Base-by-base conservation (phyloP, 2,329 filamentous ascomycete species). In the Ophiobolus disseminans region DNA sequence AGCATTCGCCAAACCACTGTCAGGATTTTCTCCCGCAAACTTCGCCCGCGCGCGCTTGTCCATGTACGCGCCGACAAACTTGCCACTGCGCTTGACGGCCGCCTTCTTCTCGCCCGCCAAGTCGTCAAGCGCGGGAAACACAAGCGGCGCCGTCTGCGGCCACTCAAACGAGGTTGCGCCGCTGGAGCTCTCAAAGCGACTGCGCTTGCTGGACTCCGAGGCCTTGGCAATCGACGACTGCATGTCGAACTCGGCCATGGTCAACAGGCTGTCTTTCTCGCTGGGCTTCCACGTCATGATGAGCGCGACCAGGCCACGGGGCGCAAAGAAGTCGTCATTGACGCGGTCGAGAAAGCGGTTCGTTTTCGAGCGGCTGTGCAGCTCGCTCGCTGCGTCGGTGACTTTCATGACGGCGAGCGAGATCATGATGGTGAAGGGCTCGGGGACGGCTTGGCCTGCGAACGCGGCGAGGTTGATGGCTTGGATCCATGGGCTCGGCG, bases 321-420 rank as follows among this genome's bases (percentile, higher is more conserved):
- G 82, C 22, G 73, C 75, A 63, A 86, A 86, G 51, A 83, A 79
- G 2, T 78, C 72, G 8, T 78, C 72, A 56, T 86, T 86, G 53
- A 83, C 74, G 20, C 70, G 68, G 51, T 84, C 77, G 13, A 86
- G 74, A 57, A 83, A 86, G 0, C 62, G 69, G 55, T 84, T 85
- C 0, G 78, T 75, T 31, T 75, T 69, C 52, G 68, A 63, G 7
- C 60, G 59, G 2, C 46, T 41, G 30, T 72, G 72, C 9, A 70
- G 30, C 50, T 66, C 66, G 22, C 34, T 52, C 16, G 40, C 45
- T 3, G 38, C 44, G 22, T 55, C 48, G 5, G 48, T 35, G 10
- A 72, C 68, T 40, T 78, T 75, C 44, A 75, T 74, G 1, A 75
- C 74, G 1, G 74, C 68, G 10, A 76, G 65, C 0, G 73, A 75